A percentile compares a stretch with the other conserved stretches of the same genome.
Evolutionary conservation across 805 yeast genomes (phyloP).

Genomic region (Blastobotrys mokoenaii): DNA sequence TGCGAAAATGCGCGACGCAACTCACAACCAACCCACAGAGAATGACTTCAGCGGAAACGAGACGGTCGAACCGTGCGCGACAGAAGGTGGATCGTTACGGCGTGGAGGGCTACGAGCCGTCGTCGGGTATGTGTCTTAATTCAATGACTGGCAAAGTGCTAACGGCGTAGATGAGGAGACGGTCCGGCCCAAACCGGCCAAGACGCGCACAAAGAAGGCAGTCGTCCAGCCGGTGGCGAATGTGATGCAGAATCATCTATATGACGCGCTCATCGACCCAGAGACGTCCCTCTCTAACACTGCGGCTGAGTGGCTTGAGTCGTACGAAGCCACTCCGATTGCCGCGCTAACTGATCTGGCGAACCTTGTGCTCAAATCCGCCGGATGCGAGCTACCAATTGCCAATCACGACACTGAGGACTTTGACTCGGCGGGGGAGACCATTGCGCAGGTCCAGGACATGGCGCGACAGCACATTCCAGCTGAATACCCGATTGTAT

Average conservation of each 20-base stretch:
- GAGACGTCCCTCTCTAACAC: constrained; percentile 43
- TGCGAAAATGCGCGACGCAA: too few relatives aligned
- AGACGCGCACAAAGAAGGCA: neutral
- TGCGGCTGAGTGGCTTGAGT: constrained; percentile 51
- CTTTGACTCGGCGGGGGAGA: constrained; percentile 60
- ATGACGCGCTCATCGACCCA: constrained; percentile 40
- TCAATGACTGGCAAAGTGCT: too few relatives aligned
- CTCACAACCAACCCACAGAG: too few relatives aligned
- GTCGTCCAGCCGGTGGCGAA: constrained; percentile 5
- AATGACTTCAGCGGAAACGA: too few relatives aligned
- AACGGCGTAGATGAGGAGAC: neutral
- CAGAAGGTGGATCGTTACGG: too few relatives aligned
- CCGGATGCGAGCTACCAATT: constrained; percentile 62
- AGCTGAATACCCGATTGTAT: constrained; percentile 62
- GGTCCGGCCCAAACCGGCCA: neutral
- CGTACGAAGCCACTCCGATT: constrained; percentile 36
- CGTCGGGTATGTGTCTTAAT: too few relatives aligned
- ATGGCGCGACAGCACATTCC: constrained; percentile 47
- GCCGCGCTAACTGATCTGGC: constrained; percentile 52
- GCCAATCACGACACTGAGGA: constrained; percentile 69
- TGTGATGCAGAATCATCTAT: constrained; percentile 10
- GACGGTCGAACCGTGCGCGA: too few relatives aligned
- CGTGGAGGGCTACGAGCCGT: too few relatives aligned
- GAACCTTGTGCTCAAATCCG: constrained; percentile 58
- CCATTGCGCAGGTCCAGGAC: constrained; percentile 63